Conservation (phyloP, 2,329 filamentous ascomycete genomes). For the Camptophora hylomeconis region DNA sequence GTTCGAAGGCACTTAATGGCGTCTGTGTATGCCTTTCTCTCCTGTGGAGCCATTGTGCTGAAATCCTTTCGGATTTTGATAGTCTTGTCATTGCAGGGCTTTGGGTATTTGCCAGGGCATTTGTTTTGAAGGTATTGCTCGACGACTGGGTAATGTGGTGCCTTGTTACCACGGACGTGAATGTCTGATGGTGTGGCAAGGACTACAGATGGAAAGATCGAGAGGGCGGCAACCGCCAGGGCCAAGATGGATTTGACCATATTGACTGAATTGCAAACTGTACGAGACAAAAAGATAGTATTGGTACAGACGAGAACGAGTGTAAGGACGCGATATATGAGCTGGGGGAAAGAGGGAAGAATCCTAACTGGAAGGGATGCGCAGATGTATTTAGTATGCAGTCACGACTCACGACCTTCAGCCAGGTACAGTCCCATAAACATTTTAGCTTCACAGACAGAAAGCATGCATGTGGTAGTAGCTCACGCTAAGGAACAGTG, state of each 20-base stretch:
- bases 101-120: constrained; percentile 10
- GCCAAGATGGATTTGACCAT: constrained; percentile 12
- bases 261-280: constrained; percentile 2
- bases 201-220: constrained; percentile 4
- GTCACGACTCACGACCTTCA: too few species aligned
- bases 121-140: constrained; percentile 8
- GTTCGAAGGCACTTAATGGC: constrained; percentile 27
- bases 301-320: background rate
- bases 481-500: too few species aligned
- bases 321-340: background rate
- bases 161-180: background rate
- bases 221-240: constrained; percentile 8
- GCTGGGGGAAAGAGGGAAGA: background rate
- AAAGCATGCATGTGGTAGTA: too few species aligned
- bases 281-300: background rate
- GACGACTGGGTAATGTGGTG: constrained; percentile 4
- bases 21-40: constrained; percentile 23
- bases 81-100: constrained; percentile 10
- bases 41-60: constrained; percentile 12
- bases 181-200: too few species aligned
- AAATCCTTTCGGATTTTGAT: constrained; percentile 17
- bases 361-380: background rate
- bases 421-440: too few species aligned
- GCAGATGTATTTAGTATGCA: too few species aligned
- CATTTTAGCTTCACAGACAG: too few species aligned